Conservation (phyloP, 2,329 filamentous ascomycete genomes). For the Penicillium freii region DNA sequence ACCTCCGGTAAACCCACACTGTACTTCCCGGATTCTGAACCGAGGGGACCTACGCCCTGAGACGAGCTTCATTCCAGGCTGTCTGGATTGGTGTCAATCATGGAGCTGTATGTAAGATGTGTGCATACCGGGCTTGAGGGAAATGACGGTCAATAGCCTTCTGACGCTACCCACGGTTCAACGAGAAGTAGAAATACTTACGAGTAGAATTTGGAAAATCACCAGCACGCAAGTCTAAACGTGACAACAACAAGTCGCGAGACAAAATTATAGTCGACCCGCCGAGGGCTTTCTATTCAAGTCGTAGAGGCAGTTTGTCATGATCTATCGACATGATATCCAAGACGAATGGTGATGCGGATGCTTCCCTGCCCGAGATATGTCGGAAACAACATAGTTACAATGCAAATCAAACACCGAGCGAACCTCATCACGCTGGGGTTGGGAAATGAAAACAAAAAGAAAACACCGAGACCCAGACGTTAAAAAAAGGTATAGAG, state of each 20-base stretch:
- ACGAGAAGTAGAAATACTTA: no score
- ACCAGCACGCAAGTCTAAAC: background rate
- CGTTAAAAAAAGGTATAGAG: slow-evolving; percentile 8
- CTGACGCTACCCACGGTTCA: no score
- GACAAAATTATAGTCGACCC: background rate
- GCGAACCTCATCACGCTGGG: background rate
- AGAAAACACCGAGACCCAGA: background rate
- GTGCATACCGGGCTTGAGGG: no score
- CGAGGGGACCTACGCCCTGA: background rate
- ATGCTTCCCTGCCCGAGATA: background rate
- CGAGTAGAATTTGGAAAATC: background rate
- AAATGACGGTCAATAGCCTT: no score
- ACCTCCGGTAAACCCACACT: background rate
- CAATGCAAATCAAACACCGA: slow-evolving; percentile 7
- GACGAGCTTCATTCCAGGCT: background rate
- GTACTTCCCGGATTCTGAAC: background rate
- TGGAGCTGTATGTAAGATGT: background rate
- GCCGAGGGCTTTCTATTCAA: background rate
- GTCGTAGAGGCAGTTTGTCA: slow-evolving; percentile 1
- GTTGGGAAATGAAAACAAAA: background rate
- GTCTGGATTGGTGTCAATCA: background rate
- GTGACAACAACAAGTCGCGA: background rate
- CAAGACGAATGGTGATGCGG: background rate
- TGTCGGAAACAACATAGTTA: background rate
- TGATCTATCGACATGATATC: slow-evolving; percentile 1